A percentile compares a stretch with the other conserved stretches of the same genome.
Evolutionary conservation across 805 yeast species (phyloP).

Genomic region (Crinitomyces ghanaensis): DNA sequence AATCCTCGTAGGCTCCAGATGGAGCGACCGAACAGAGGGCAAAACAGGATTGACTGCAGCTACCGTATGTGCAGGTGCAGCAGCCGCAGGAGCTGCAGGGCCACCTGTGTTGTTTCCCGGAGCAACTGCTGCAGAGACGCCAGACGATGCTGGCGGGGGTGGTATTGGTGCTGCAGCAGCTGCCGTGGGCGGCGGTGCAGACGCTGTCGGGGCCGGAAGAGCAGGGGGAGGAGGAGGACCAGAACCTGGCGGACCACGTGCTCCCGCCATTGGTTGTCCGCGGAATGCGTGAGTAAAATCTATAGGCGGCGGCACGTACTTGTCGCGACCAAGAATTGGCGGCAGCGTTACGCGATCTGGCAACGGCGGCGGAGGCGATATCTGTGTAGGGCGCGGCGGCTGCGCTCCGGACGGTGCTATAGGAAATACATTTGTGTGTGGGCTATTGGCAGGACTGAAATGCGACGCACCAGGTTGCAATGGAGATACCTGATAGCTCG

Average conservation of each 20-base stretch:
- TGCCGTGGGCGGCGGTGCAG: slow-evolving; percentile 1
- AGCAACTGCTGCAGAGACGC: slow-evolving; percentile 1
- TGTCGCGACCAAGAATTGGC: slow-evolving; percentile 4
- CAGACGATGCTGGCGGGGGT: not conserved
- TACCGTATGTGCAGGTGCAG: not conserved
- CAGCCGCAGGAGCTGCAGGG: slow-evolving; percentile 1
- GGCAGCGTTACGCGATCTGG: not conserved
- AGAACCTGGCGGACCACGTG: not conserved
- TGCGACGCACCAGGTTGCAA: not conserved
- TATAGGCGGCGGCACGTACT: slow-evolving; percentile 27
- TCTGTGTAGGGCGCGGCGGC: not conserved
- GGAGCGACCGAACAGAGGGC: not conserved
- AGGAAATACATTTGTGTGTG: not conserved
- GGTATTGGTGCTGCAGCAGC: not conserved
- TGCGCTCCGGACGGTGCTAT: not conserved
- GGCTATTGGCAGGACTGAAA: not conserved
- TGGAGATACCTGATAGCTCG: slow-evolving; percentile 1
- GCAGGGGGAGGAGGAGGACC: slow-evolving; percentile 1
- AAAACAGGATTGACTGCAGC: not conserved
- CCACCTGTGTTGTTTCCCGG: slow-evolving; percentile 12
- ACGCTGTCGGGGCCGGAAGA: not conserved
- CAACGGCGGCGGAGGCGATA: slow-evolving; percentile 1
- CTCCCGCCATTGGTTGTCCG: not conserved
- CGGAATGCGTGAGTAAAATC: slow-evolving; percentile 32
- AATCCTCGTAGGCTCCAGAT: too few relatives aligned